phyloP scores from a whole-genome alignment of 2,329 filamentous ascomycete species.

The Aureobasidium subglaciale region DNA sequence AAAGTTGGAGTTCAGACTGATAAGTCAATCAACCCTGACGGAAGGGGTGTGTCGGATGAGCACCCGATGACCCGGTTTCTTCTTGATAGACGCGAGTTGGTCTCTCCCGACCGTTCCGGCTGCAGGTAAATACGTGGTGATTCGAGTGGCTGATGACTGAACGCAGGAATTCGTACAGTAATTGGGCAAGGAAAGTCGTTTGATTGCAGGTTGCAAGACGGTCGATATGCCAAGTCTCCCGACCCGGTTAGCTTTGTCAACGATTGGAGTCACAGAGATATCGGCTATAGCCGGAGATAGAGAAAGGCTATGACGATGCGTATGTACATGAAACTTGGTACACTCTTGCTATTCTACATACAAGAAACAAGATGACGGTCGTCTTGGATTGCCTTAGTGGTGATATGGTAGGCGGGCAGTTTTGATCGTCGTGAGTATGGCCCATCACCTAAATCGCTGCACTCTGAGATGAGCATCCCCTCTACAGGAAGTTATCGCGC shows the following conservation, averaged over 20 bases:
- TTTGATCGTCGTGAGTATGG: too few relatives aligned
- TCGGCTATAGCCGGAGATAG: slow-evolving; percentile 6
- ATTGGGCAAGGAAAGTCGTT: background rate
- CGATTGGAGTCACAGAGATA: slow-evolving; percentile 1
- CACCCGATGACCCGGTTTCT: slow-evolving; percentile 6
- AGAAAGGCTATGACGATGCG: background rate
- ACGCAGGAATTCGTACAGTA: slow-evolving; percentile 8
- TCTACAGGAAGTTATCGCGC: too few relatives aligned
- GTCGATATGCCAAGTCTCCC: background rate
- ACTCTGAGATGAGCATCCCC: too few relatives aligned
- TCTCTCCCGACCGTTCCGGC: slow-evolving; percentile 7
- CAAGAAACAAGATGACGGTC: background rate
- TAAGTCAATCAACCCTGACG: slow-evolving; percentile 3
- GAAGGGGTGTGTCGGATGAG: background rate
- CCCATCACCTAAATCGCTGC: background rate
- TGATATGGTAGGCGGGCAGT: background rate
- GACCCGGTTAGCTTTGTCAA: background rate
- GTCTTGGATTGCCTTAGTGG: background rate
- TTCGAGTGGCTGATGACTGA: background rate
- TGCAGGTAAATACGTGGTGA: background rate
- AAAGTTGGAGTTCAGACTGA: slow-evolving; percentile 9
- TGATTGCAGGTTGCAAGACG: slow-evolving; percentile 3
- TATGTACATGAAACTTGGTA: background rate
- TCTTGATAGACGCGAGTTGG: slow-evolving; percentile 2
- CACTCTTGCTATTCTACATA: background rate